Evolutionary conservation across 148 eudicot genomes (phyloP), one percentile per base, ranked within the genome.

Genomic region (Bassia scoparia): DNA sequence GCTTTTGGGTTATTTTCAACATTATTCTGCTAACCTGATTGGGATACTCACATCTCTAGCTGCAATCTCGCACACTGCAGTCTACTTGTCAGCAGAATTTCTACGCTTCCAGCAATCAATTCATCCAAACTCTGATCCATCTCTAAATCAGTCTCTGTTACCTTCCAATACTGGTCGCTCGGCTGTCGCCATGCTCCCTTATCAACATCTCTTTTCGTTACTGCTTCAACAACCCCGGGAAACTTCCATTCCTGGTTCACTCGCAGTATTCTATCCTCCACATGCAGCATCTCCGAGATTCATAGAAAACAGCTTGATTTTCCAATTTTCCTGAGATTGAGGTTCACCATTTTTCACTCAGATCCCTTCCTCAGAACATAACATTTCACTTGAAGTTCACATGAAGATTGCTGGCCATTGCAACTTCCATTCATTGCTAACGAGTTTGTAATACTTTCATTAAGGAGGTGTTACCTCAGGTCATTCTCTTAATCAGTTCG

Each of bases 161-260:
- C 67, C 79, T 76, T 79, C 73, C 33, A 81, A 74, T 46, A 81
- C 70, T 64, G 83, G 76, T 30, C 66, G 80, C 65, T 70, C 68
- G 67, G 82, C 63, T 20, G 41, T 24, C 43, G 62, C 79, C 5
- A 65, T 52, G 62, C 62, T 56, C 69, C 77, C 75, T 68, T 75
- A 67, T 79, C 88, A 61, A 80, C 77, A 77, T 43, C 85, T 69
- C 81, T 83, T 80, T 82, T 74, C 68, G 79, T 76, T 73, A 74
- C 66, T 54, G 79, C 72, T 72, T 83, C 89, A 61, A 61, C 65
- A 34, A n/a, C n/a, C n/a, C n/a, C 69, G 72, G 77, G 44, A 38
- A 34, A 71, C 65, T 44, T 67, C 77, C 70, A 48, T 64, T 83
- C 87, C 60, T 75, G 74, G 50, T n/a, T 68, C 69, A 75, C 46